Base-by-base conservation (phyloP, 257 asterid species). In the Schizonepeta tenuifolia region DNA sequence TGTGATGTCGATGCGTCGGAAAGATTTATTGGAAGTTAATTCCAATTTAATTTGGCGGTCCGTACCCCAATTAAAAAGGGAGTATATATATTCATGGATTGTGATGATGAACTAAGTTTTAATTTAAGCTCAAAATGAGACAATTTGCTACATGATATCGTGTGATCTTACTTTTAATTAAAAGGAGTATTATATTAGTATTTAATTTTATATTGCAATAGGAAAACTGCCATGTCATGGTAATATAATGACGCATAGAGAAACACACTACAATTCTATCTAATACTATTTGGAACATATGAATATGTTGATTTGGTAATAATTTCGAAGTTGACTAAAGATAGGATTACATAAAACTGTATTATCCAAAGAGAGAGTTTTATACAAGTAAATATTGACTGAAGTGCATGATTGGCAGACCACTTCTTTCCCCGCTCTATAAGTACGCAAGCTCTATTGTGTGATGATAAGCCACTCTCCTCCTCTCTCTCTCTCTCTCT, bases 381-480 rank as follows among this genome's bases (percentile, higher is more conserved):
- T 49, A 49, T 15, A 15, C 18, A 50, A 17, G n/a, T 4, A 14
- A 15, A 47, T 47, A 44, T 54, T 20, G 60, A 54, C 10, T 54
- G 60, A 26, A 59, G 69, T 65, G 69, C 67, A 43, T 44, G 35
- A 47, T 72, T 22, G 70, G 70, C 6, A 22, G 43, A 36, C 20
- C 64, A 72, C 14, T 9, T 50, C 36, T 35, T 22, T 4, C 12
- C 44, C 6, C 44, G 7, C 55, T 61, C 77, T 72, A 72, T 72
- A 72, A 64, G 58, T 35, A 35, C 33, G 70, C 56, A 9, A 17
- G 31, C 22, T 60, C 3, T 2, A 28, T 28, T 51, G 18, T 72
- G 18, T 2, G 56, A 69, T 28, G 33, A 50, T 56, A 38, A 38
- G 0, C 49, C 70, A 22, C 2, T 28, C 38, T 18, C 7, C 5